Evolutionary conservation across 495 filamentous ascomycete species (phyloP).

Genomic region (Cenococcum geophilum): DNA sequence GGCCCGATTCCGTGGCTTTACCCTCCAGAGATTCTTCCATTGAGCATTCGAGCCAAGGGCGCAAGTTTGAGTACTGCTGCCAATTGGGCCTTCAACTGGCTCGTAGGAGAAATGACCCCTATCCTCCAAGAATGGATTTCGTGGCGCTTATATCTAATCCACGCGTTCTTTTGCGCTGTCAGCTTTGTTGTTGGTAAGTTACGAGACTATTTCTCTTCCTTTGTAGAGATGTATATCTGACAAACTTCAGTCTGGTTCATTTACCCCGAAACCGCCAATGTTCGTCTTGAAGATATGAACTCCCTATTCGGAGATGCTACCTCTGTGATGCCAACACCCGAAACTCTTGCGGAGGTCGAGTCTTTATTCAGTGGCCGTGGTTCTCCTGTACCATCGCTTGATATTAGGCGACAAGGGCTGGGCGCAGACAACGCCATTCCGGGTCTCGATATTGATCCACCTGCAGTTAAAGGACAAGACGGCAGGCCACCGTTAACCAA

Average conservation of each 20-base stretch:
- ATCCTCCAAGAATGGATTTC: conserved; percentile 82
- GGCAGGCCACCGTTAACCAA: conserved; percentile 41
- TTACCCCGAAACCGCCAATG: conserved; percentile 92
- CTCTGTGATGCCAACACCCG: conserved; percentile 65
- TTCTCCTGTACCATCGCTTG: conserved; percentile 74
- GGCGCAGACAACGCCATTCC: conserved; percentile 60
- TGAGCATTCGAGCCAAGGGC: conserved; percentile 96
- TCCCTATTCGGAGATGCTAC: conserved; percentile 83
- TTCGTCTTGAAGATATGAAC: conserved; percentile 96
- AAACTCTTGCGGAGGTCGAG: conserved; percentile 62
- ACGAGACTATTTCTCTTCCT: background rate
- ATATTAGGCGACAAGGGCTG: conserved; percentile 55
- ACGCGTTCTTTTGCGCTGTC: conserved; percentile 94
- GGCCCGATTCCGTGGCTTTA: conserved; percentile 98
- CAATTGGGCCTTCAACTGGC: conserved; percentile 98
- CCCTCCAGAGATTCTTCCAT: conserved; percentile 90
- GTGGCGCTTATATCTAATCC: conserved; percentile 89
- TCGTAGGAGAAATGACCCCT: conserved; percentile 91
- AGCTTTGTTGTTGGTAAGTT: conserved; percentile 93
- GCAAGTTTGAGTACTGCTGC: conserved; percentile 93
- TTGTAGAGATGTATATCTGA: conserved; percentile 8
- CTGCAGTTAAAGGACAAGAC: conserved; percentile 46
- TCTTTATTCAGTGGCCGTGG: conserved; percentile 60
- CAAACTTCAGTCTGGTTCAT: conserved; percentile 73
- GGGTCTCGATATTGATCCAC: conserved; percentile 66